Conservation (phyloP, 139 green algal genomes). For the Micromonas commoda region DNA sequence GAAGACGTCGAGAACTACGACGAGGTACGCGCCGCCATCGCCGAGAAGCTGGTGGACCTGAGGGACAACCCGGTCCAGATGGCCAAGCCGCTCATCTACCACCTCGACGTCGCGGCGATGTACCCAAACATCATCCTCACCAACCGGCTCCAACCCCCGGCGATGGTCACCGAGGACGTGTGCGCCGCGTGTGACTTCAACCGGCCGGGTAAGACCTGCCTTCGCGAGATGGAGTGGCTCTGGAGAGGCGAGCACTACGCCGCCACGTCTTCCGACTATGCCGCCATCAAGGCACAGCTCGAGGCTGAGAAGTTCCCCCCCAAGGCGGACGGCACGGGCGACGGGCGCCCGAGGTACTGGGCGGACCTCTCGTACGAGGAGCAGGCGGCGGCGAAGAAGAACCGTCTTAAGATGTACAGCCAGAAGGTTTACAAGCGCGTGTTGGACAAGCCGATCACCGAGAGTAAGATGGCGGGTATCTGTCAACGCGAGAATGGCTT, state of each 20-base stretch:
- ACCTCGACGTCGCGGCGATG: slow-evolving; percentile 97
- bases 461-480: slow-evolving; percentile 70
- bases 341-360: slow-evolving; percentile 22
- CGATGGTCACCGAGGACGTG: slow-evolving; percentile 65
- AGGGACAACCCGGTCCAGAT: slow-evolving; percentile 68
- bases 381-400: slow-evolving; percentile 68
- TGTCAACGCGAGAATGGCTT: slow-evolving; percentile 96
- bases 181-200: slow-evolving; percentile 97
- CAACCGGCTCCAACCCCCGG: slow-evolving; percentile 61
- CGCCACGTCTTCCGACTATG: slow-evolving; percentile 40
- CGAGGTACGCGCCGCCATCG: slow-evolving; percentile 40
- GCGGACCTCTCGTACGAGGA: slow-evolving; percentile 55
- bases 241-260: slow-evolving; percentile 87
- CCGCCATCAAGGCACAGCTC: slow-evolving; percentile 80
- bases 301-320: slow-evolving; percentile 51
- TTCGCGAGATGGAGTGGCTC: slow-evolving; percentile 91
- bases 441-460: slow-evolving; percentile 85
- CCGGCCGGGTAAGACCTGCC: slow-evolving; percentile 82
- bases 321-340: neutral
- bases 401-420: slow-evolving; percentile 88
- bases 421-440: slow-evolving; percentile 97
- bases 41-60: slow-evolving; percentile 31
- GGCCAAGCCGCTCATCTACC: slow-evolving; percentile 90
- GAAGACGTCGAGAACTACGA: slow-evolving; percentile 46
- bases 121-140: slow-evolving; percentile 99